Evolutionary conservation across 352 stramenopile genomes (phyloP).

Genomic region (Phytophthora idaei): DNA sequence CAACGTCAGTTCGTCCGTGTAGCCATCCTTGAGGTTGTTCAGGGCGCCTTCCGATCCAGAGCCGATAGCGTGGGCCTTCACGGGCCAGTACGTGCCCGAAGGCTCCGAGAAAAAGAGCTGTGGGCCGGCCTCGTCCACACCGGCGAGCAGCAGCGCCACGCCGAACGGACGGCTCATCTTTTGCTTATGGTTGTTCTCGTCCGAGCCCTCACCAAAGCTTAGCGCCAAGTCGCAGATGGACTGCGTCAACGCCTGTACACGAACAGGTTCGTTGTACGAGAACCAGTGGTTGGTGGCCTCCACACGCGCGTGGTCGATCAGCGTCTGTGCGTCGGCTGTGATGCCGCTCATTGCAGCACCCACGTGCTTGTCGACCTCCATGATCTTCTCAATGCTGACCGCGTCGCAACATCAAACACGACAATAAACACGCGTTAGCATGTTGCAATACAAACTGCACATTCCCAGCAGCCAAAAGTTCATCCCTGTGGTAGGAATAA

Average conservation of each 20-base stretch:
- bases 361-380: slow-evolving; percentile 99
- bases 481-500: neutral
- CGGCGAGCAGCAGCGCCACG: slow-evolving; percentile 97
- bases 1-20: slow-evolving; percentile 95
- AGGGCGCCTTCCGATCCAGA: slow-evolving; percentile 97
- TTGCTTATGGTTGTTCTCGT: slow-evolving; percentile 95
- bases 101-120: slow-evolving; percentile 98
- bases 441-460: neutral
- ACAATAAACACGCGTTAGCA: slow-evolving; percentile 8
- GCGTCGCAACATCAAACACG: slow-evolving; percentile 6
- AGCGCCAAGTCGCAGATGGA: slow-evolving; percentile 98
- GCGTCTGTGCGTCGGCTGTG: slow-evolving; percentile 97
- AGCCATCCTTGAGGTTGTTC: slow-evolving; percentile 98
- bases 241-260: slow-evolving; percentile 98
- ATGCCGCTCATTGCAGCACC: slow-evolving; percentile 98
- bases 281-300: slow-evolving; percentile 99
- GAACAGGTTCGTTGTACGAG: slow-evolving; percentile 98
- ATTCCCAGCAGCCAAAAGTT: neutral
- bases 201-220: slow-evolving; percentile 93
- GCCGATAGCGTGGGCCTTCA: slow-evolving; percentile 99
- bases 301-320: slow-evolving; percentile 99
- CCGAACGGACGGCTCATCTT: slow-evolving; percentile 99
- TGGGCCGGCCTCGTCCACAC: slow-evolving; percentile 94
- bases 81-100: slow-evolving; percentile 97
- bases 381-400: slow-evolving; percentile 99